A percentile compares a stretch with the other conserved stretches of the same genome.
These are phyloP conservation scores for Fusarium xyrophilum DNA, from an alignment of 2,329 filamentous ascomycete species.

Conservation along the genomic window DNA sequence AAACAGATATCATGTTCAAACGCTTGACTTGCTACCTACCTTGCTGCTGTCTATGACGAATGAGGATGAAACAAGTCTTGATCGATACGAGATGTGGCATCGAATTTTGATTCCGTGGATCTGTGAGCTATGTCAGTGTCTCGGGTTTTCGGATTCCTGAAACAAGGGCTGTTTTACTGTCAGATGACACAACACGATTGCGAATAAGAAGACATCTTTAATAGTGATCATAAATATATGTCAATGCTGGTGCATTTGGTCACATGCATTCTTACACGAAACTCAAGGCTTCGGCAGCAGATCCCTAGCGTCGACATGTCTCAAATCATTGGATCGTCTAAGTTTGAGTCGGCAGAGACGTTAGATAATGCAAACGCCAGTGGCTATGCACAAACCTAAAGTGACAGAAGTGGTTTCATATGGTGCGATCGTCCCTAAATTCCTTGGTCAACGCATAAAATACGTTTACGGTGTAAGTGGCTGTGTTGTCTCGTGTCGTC, in stretches of 20 bases:
- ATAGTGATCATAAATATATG: not conserved
- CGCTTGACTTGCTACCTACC: not conserved
- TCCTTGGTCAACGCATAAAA: conserved; percentile 1
- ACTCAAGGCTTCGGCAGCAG: conserved; percentile 4
- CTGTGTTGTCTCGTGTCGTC: not conserved
- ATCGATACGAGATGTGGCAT: conserved; percentile 15
- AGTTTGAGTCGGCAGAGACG: not conserved
- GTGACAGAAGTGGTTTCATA: conserved; percentile 9
- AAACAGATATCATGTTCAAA: conserved; percentile 24
- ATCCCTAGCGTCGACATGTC: conserved; percentile 3
- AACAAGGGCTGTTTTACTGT: conserved; percentile 3
- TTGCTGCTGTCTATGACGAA: conserved; percentile 18
- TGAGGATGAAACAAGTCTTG: conserved; percentile 11
- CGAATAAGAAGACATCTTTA: conserved; percentile 6
- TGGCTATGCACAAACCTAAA: not conserved
- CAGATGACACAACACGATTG: conserved; percentile 2
- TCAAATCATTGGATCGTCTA: conserved; percentile 1
- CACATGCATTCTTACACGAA: conserved; percentile 5
- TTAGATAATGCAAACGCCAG: conserved; percentile 3
- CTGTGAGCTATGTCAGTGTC: conserved; percentile 12
- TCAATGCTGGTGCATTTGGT: not conserved
- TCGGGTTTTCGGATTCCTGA: not conserved
- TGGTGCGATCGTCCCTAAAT: not conserved
- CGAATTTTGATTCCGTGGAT: conserved; percentile 7
- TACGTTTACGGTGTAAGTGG: not conserved